These are phyloP conservation scores for Euptelea pleiosperma DNA, from an alignment of 164 flowering plant genomes.

Conservation along the genomic window DNA sequence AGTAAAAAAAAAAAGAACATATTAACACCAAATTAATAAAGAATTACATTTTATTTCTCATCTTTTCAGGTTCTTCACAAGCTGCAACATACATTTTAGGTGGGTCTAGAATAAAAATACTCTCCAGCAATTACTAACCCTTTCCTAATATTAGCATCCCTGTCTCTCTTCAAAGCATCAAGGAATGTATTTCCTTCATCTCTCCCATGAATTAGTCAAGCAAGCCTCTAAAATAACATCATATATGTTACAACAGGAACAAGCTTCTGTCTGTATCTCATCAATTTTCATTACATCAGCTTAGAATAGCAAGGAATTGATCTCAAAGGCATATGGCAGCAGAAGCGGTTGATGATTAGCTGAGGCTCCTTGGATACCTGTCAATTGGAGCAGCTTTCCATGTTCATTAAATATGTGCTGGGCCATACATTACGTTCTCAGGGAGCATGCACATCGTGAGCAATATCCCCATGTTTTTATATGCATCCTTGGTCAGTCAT, in stretches of 20 bases:
- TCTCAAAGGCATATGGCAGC: neutral
- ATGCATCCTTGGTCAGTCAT: constrained; percentile 96
- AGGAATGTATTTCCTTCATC: too few relatives aligned
- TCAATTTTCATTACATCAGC: too few relatives aligned
- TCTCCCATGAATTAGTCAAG: neutral
- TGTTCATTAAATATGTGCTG: neutral
- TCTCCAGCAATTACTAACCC: too few relatives aligned
- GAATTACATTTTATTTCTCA: constrained; percentile 10
- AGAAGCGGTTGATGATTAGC: neutral
- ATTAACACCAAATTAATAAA: too few relatives aligned
- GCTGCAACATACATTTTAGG: too few relatives aligned
- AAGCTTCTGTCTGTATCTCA: neutral
- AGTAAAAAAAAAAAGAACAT: too few relatives aligned
- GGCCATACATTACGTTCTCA: neutral
- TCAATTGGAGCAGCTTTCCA: neutral
- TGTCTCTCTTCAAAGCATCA: neutral
- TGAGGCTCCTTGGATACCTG: neutral
- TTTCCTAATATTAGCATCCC: too few relatives aligned
- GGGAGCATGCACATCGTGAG: neutral
- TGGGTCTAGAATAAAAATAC: too few relatives aligned
- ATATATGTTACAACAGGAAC: constrained; percentile 19
- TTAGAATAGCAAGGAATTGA: neutral
- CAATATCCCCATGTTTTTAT: constrained; percentile 18
- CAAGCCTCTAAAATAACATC: neutral
- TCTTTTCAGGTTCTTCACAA: neutral